Base-by-base conservation (phyloP, 2,329 filamentous ascomycete genomes). In the Gaeumannomyces tritici region DNA sequence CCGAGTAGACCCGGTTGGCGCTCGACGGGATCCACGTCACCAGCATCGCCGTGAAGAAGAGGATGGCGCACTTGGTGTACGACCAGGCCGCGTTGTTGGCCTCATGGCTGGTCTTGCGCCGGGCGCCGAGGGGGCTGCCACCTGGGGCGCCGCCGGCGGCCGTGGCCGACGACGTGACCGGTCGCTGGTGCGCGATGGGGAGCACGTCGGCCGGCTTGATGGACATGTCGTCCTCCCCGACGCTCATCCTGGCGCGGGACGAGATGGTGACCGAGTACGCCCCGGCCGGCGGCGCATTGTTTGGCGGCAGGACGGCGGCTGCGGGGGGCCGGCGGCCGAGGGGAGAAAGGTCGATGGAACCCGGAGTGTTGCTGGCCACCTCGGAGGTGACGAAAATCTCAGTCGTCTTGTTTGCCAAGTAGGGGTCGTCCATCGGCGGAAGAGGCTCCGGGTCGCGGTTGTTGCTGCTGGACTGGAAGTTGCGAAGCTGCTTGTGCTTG, bases 21-120 rank as follows among this genome's bases (percentile, higher is more conserved):
- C 87, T 90, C 1, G 89, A 92, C 1, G 85, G 91, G 63, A 93
- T 84, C 88, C 88, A 91, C 7, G 89, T 90, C 29, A 90, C 81
- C 60, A 90, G 77, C 64, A 91, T 80, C 0, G 87, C 87, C 0
- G 85, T 79, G 73, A 90, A 90, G 78, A 90, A 90, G 11, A 90
- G 79, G 31, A 89, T 77, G 0, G 88, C 82, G 58, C 87, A 89
- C 68, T 89, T 89, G 62, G 87, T 84, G 70, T 90, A 90, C 1
- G 83, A 81, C 84, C 84, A 88, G 1, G 86, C 83, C 3, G 87
- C 87, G 47, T 80, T 86, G 70, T 82, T 86, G 26, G 84, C 77
- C 62, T 85, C 83, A 63, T 80, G 76, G 47, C 77, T 65, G 69
- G 75, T 68, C 68, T 74, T 64, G 70, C 75, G 63, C 65, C 71